These are phyloP conservation scores for Hippophae gyantsensis DNA, from an alignment of 306 rosid genomes.

Conservation along the genomic window DNA sequence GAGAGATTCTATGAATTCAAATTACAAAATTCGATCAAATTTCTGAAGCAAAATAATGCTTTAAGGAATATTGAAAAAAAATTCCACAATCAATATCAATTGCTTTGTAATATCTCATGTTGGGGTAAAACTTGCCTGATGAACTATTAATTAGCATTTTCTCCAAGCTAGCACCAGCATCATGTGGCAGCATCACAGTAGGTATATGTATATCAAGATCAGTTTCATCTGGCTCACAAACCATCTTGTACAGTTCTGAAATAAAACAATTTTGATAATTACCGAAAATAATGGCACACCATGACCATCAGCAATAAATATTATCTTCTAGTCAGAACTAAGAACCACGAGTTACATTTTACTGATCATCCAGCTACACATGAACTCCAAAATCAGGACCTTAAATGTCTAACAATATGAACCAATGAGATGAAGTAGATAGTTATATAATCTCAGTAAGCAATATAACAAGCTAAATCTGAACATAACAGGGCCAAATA, in stretches of 20 bases:
- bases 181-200: slow-evolving; percentile 84
- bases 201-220: slow-evolving; percentile 77
- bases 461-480: slow-evolving; percentile 1
- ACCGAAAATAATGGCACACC: slow-evolving; percentile 4
- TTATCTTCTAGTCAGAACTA: background rate
- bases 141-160: slow-evolving; percentile 49
- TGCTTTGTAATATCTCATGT: slow-evolving; percentile 10
- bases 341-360: background rate
- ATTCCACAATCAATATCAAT: background rate
- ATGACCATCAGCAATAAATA: background rate
- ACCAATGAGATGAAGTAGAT: background rate
- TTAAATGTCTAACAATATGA: background rate
- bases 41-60: background rate
- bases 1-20: too few relatives aligned
- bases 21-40: too few relatives aligned
- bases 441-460: background rate
- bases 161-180: slow-evolving; percentile 79
- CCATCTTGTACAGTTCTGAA: slow-evolving; percentile 97
- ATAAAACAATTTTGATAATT: slow-evolving; percentile 14
- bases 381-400: background rate
- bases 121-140: slow-evolving; percentile 32
- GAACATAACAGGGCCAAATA: background rate
- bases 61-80: background rate
- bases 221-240: slow-evolving; percentile 75
- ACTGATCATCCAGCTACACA: background rate